Conservation (phyloP, 345 rosid genomes). For the Citrus unshiu region DNA sequence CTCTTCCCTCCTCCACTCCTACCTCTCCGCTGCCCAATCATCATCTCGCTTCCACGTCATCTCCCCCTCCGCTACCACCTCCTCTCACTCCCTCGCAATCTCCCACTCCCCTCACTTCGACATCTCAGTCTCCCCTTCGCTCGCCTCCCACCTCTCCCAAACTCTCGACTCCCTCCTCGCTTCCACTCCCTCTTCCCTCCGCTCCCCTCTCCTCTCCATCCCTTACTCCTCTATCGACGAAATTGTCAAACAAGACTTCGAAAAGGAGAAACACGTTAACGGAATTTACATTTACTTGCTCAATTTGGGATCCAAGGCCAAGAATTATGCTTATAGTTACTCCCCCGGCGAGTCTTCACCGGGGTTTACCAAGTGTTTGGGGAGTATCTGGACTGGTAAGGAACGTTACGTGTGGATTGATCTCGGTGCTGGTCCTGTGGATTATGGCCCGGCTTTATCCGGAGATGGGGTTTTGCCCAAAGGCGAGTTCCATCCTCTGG, state of each 20-base stretch:
- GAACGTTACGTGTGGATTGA: conserved; percentile 92
- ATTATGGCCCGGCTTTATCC: conserved; percentile 88
- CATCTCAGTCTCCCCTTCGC: conserved; percentile 37
- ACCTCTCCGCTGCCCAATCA: conserved; percentile 34
- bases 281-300: conserved; percentile 77
- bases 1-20: conserved; percentile 39
- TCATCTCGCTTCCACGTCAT: conserved; percentile 36
- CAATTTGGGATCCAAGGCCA: conserved; percentile 51
- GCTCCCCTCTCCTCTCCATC: conserved; percentile 57
- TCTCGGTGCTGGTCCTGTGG: conserved; percentile 90
- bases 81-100: conserved; percentile 37
- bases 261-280: conserved; percentile 57
- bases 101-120: conserved; percentile 52
- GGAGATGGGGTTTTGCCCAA: conserved; percentile 90
- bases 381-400: conserved; percentile 85
- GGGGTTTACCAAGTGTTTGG: conserved; percentile 76
- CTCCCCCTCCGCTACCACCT: conserved; percentile 36
- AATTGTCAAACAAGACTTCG: conserved; percentile 56
- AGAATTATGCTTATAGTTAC: conserved; percentile 71
- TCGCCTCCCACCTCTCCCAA: conserved; percentile 40
- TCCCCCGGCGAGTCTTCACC: conserved; percentile 75
- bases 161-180: conserved; percentile 47
- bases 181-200: conserved; percentile 50
- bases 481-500: conserved; percentile 94
- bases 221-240: conserved; percentile 50